Percentiles rank a stretch among this genome's conserved stretches.
Evolutionary conservation across 202 grass and related monocot genomes (phyloP).

Genomic region (Panicum virgatum): DNA sequence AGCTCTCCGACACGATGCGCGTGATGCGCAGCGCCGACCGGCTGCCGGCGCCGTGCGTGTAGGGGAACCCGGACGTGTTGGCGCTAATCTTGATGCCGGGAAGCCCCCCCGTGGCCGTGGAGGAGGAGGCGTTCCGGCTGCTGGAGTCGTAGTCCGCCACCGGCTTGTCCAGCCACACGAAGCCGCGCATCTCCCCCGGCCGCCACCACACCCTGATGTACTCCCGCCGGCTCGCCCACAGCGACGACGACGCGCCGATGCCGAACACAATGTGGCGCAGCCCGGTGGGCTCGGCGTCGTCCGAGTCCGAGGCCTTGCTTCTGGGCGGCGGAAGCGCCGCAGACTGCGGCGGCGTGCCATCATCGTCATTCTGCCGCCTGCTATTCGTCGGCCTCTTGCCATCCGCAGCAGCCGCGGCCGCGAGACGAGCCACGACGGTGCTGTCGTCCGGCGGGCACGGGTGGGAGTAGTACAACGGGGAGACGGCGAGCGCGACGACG

Average conservation of each 20-base stretch:
- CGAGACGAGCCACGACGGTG: constrained; percentile 14
- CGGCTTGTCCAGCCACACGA: constrained; percentile 82
- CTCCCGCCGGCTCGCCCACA: constrained; percentile 73
- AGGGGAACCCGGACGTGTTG: constrained; percentile 65
- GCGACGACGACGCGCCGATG: constrained; percentile 67
- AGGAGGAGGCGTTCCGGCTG: constrained; percentile 25
- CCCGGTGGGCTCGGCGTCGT: constrained; percentile 39
- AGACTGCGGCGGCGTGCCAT: background rate
- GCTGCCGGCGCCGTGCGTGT: constrained; percentile 73
- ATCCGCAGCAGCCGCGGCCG: background rate
- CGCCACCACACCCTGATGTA: constrained; percentile 90
- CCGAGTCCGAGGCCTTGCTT: background rate
- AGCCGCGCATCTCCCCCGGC: constrained; percentile 69
- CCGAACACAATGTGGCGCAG: constrained; percentile 82
- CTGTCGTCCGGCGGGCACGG: background rate
- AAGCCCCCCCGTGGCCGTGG: too few relatives aligned
- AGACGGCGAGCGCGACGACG: constrained; percentile 30
- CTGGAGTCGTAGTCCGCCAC: constrained; percentile 61
- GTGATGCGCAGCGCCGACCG: constrained; percentile 83
- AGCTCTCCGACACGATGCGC: constrained; percentile 79
- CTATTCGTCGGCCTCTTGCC: background rate
- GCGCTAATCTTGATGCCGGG: constrained; percentile 59
- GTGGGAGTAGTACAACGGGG: constrained; percentile 11
- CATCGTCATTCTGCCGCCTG: too few relatives aligned
- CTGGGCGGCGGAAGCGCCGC: background rate